Evolutionary conservation across 2,329 filamentous ascomycete species (phyloP).

Genomic region (Xylariaceae sp.): DNA sequence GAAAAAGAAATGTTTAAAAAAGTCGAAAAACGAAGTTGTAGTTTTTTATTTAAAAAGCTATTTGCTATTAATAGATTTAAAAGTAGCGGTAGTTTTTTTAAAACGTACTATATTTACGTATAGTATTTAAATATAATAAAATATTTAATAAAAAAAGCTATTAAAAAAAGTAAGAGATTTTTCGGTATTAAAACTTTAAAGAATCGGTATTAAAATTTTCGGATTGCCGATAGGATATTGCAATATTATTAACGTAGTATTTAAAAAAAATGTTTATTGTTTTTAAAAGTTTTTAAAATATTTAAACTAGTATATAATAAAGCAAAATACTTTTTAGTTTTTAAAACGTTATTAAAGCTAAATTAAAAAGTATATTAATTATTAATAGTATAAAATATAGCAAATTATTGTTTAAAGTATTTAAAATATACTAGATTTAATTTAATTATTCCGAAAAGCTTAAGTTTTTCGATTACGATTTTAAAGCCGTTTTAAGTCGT

Average conservation of each 20-base stretch:
- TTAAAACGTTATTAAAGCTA: not conserved
- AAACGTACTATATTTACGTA: not conserved
- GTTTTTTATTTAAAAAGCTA: not conserved
- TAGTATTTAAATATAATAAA: not conserved
- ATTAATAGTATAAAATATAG: not conserved
- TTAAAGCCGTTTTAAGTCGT: too few species aligned
- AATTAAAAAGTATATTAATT: not conserved
- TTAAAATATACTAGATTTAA: too few species aligned
- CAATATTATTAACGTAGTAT: not conserved
- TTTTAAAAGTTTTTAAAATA: not conserved
- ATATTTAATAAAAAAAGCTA: not conserved
- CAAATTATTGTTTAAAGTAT: not conserved
- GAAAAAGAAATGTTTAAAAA: not conserved
- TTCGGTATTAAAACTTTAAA: too few species aligned
- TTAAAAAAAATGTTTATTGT: not conserved
- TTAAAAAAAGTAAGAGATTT: not conserved
- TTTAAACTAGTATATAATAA: conserved; percentile 1
- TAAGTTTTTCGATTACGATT: too few species aligned
- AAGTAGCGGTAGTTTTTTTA: not conserved
- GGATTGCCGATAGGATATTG: not conserved
- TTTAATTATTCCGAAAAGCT: too few species aligned
- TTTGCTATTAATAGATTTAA: not conserved
- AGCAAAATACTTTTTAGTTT: not conserved
- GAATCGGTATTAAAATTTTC: too few species aligned
- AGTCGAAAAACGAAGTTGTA: not conserved